Evolutionary conservation across 2,329 filamentous ascomycete species (phyloP).

Genomic region (Ciborinia camelliae): DNA sequence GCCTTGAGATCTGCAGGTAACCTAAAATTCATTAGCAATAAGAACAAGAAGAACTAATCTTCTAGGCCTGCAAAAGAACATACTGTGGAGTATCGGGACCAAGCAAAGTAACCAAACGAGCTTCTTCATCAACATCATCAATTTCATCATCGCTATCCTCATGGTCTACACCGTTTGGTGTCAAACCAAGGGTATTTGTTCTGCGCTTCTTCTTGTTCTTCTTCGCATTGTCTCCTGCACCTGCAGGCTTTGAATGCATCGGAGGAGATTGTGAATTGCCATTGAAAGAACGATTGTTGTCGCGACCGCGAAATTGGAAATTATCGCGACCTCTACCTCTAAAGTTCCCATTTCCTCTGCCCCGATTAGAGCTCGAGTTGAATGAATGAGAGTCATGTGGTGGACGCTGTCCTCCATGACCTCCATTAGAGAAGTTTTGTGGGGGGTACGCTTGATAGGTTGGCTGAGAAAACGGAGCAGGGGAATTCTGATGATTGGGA

Average conservation of each 20-base stretch:
- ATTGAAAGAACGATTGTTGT: slow-evolving; percentile 32
- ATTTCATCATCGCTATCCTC: slow-evolving; percentile 61
- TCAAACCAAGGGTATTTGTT: slow-evolving; percentile 69
- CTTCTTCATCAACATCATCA: slow-evolving; percentile 63
- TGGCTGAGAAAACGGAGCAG: slow-evolving; percentile 36
- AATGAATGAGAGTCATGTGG: slow-evolving; percentile 38
- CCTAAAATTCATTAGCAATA: slow-evolving; percentile 34
- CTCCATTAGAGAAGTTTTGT: slow-evolving; percentile 36
- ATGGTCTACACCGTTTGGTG: slow-evolving; percentile 49
- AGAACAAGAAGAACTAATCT: slow-evolving; percentile 34
- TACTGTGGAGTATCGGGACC: slow-evolving; percentile 39
- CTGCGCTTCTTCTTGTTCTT: slow-evolving; percentile 68
- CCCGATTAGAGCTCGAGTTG: slow-evolving; percentile 40
- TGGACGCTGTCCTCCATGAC: slow-evolving; percentile 34
- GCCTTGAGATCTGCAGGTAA: slow-evolving; percentile 64
- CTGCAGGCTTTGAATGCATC: slow-evolving; percentile 28
- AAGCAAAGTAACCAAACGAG: slow-evolving; percentile 39
- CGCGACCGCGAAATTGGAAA: slow-evolving; percentile 42
- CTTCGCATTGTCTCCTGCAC: slow-evolving; percentile 41
- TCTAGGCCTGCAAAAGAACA: slow-evolving; percentile 30
- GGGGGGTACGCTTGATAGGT: slow-evolving; percentile 42
- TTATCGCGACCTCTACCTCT: slow-evolving; percentile 40
- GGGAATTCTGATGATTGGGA: slow-evolving; percentile 36
- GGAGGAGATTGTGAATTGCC: slow-evolving; percentile 19
- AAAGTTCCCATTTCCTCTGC: slow-evolving; percentile 42